Evolutionary conservation across 495 filamentous ascomycete genomes (phyloP), one percentile per base, ranked within the genome.

Genomic region (Lophiotrema nucula): DNA sequence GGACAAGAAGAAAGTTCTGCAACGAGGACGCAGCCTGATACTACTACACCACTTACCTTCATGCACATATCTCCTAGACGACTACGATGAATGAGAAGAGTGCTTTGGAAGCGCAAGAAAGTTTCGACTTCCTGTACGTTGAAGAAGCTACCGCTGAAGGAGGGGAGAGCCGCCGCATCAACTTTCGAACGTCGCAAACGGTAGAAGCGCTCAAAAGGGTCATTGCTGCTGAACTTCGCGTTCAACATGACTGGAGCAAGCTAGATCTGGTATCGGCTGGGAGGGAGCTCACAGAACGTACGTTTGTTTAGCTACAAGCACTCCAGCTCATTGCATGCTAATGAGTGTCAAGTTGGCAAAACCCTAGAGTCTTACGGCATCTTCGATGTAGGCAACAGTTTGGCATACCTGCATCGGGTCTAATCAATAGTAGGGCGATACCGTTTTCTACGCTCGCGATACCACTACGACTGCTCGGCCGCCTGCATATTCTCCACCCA

Each of bases 121-220:
- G 26, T 25, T 23, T 21, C 43, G 43, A 47, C 16, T 47, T 47
- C 21, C 43, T 47, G 3, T 47, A 47, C 16, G 26, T 47, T 23
- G 43, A 47, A 25, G 43, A 47, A 47, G 43, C 43, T 16, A 47
- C 43, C 26, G 22, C 43, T 10, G 43, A 47, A 6, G 43, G 26
- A 23, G 43, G 43, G 6, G 43, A 47, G 21, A 16, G 18, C 43
- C 11, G 43, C 3, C 43, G 43, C 3, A 47, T 47, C 43, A 47
- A 47, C 3, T 47, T 47, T 47, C 26, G 18, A 23, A 47, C 43
- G 6, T 47, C 43, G 21, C 43, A 22, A 23, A 47, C 43, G 8
- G 43, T 47, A 8, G 43, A 47, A 22, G 21, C 11, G 21, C 43
- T 47, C 16, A 47, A 47, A 25, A 16, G 43, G 8, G 43, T 16